Percentiles rank a stretch among this genome's conserved stretches.
Evolutionary conservation across 2,329 filamentous ascomycete species (phyloP).

Genomic region (Neonectria magnoliae): DNA sequence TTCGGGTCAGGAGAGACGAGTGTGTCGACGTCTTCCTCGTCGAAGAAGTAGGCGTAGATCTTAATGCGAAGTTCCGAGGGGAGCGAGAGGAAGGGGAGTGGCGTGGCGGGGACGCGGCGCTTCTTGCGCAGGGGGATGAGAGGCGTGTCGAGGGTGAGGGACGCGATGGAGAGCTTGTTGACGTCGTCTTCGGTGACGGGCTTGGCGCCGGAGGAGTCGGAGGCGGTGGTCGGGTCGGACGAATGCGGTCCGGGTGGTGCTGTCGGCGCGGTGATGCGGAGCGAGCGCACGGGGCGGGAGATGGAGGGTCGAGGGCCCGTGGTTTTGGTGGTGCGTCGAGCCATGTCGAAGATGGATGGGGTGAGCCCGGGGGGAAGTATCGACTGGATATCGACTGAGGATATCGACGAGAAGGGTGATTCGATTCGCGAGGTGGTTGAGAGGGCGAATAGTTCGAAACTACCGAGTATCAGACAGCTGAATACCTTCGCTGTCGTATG

Average conservation of each 20-base stretch:
- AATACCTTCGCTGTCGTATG: slow-evolving; percentile 2
- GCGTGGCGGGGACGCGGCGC: slow-evolving; percentile 49
- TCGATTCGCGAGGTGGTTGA: background rate
- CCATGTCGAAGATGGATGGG: slow-evolving; percentile 29
- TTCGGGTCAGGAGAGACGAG: slow-evolving; percentile 66
- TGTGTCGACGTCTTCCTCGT: slow-evolving; percentile 67
- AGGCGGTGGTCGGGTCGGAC: slow-evolving; percentile 43
- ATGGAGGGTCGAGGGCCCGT: slow-evolving; percentile 21
- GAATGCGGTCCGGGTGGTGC: slow-evolving; percentile 25
- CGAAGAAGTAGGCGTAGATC: slow-evolving; percentile 70
- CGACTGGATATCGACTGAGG: background rate
- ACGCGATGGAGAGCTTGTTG: slow-evolving; percentile 53
- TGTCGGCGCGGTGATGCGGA: slow-evolving; percentile 35
- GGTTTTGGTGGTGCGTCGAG: slow-evolving; percentile 38
- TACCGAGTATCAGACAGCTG: background rate
- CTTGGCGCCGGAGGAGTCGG: slow-evolving; percentile 41
- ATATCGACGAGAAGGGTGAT: background rate
- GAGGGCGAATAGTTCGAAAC: background rate
- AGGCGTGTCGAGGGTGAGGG: slow-evolving; percentile 55
- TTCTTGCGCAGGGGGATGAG: slow-evolving; percentile 46
- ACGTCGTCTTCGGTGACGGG: slow-evolving; percentile 54
- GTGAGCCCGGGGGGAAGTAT: background rate
- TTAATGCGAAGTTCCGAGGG: slow-evolving; percentile 76
- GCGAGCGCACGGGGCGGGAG: slow-evolving; percentile 28
- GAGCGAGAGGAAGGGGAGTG: slow-evolving; percentile 73